Evolutionary conservation across 768 basidiomycete species (phyloP).

Genomic region (Mycena leptocephala): DNA sequence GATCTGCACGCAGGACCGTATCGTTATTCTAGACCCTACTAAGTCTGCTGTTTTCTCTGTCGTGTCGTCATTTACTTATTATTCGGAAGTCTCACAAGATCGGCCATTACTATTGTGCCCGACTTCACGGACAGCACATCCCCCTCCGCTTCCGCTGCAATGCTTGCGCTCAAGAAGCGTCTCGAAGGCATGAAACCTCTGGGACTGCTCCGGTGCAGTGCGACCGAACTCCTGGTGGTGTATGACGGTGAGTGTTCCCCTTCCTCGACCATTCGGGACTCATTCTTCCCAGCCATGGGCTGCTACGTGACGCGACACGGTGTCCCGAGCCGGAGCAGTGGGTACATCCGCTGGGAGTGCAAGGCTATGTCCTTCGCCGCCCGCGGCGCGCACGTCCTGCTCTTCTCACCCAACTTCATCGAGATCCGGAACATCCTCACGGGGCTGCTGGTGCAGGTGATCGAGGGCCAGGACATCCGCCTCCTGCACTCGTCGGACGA

Average conservation of each 20-base stretch:
- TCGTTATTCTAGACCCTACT: conserved; percentile 78
- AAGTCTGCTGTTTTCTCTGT: conserved; percentile 60
- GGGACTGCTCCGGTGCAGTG: conserved; percentile 73
- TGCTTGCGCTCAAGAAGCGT: conserved; percentile 70
- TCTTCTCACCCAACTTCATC: conserved; percentile 83
- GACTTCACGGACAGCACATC: conserved; percentile 64
- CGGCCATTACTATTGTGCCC: conserved; percentile 69
- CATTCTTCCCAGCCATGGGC: conserved; percentile 69
- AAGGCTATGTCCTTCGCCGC: conserved; percentile 74
- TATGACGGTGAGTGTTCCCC: conserved; percentile 74
- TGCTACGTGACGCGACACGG: conserved; percentile 85
- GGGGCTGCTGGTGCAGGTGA: conserved; percentile 86
- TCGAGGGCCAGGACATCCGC: conserved; percentile 81
- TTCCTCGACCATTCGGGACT: not conserved
- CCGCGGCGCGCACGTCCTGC: conserved; percentile 75
- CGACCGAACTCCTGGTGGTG: conserved; percentile 76
- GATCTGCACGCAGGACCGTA: conserved; percentile 75
- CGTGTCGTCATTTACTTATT: not conserved
- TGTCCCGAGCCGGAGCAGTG: conserved; percentile 70
- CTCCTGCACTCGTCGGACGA: conserved; percentile 70
- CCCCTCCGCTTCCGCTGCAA: conserved; percentile 49
- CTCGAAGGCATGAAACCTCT: conserved; percentile 75
- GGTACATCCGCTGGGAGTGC: conserved; percentile 87
- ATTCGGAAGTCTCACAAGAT: conserved; percentile 56
- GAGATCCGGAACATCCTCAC: conserved; percentile 80